Percentiles rank a stretch among this genome's conserved stretches.
Conservation (phyloP, 1,284 basidiomycete genomes). For the Tilletiaria anomala region DNA sequence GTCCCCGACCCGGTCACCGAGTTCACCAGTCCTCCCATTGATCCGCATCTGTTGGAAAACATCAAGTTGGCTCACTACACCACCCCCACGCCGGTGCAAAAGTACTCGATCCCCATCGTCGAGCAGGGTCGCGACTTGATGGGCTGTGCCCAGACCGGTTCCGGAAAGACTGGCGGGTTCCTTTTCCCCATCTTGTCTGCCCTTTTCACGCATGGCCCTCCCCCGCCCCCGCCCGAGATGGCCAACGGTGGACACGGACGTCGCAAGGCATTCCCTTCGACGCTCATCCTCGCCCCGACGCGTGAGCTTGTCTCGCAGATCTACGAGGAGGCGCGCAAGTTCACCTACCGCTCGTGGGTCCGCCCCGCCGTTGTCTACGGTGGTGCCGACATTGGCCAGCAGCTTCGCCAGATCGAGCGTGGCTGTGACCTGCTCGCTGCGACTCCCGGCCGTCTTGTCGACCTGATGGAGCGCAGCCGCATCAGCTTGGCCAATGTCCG, state of each 20-base stretch:
- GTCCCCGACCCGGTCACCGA: constrained; percentile 82
- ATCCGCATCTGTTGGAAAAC: constrained; percentile 86
- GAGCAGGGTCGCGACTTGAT: constrained; percentile 80
- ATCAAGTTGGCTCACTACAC: constrained; percentile 83
- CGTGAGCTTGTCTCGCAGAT: constrained; percentile 98
- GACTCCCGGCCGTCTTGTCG: constrained; percentile 95
- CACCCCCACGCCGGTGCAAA: constrained; percentile 94
- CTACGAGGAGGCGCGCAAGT: constrained; percentile 97
- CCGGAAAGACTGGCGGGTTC: constrained; percentile 97
- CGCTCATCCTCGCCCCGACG: constrained; percentile 88
- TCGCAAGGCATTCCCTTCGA: constrained; percentile 88
- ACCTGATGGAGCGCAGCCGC: constrained; percentile 91
- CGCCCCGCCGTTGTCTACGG: constrained; percentile 97
- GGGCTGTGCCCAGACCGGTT: constrained; percentile 99
- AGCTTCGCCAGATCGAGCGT: constrained; percentile 84
- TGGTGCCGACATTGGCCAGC: constrained; percentile 91
- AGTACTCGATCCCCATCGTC: constrained; percentile 98
- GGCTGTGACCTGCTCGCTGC: constrained; percentile 94
- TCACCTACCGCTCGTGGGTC: constrained; percentile 98
- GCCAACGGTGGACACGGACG: constrained; percentile 47
- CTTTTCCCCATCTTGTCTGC: constrained; percentile 97
- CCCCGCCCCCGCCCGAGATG: constrained; percentile 50
- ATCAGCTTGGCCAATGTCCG: constrained; percentile 93
- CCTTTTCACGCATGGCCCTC: constrained; percentile 71
- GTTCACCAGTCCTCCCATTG: constrained; percentile 79